These are phyloP conservation scores for Peronospora belbahrii DNA, from an alignment of 352 stramenopile species.

Conservation along the genomic window DNA sequence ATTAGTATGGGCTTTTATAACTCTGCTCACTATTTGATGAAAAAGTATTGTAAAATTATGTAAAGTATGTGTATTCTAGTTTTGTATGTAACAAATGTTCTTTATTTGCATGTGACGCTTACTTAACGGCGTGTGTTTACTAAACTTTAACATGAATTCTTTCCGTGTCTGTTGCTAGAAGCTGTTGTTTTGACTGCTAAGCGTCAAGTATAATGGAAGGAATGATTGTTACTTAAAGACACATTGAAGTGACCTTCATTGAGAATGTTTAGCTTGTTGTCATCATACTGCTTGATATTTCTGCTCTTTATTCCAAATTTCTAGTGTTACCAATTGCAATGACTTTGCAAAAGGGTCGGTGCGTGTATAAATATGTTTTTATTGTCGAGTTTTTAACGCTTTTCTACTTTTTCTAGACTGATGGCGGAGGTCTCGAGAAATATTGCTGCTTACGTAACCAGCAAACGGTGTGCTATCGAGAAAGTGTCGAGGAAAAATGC, in stretches of 20 bases:
- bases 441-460: not conserved
- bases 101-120: too few species aligned
- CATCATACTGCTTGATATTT: too few species aligned
- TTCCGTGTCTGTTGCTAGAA: not conserved
- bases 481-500: conserved; percentile 8
- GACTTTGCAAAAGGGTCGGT: too few species aligned
- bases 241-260: too few species aligned
- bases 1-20: too few species aligned
- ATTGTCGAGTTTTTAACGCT: conserved; percentile 42
- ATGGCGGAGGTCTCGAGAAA: conserved; percentile 19
- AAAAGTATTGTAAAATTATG: too few species aligned
- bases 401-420: conserved; percentile 65
- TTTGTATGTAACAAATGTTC: not conserved
- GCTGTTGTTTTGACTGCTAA: not conserved
- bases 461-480: conserved; percentile 10
- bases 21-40: too few species aligned
- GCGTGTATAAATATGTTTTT: conserved; percentile 53
- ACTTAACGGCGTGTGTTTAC: too few species aligned
- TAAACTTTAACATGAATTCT: too few species aligned
- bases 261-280: too few species aligned
- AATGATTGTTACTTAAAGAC: not conserved
- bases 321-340: too few species aligned
- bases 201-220: not conserved
- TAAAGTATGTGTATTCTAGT: not conserved
- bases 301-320: too few species aligned